Percentiles rank a stretch among this genome's conserved stretches.
phyloP scores from a whole-genome alignment of 2,329 filamentous ascomycete genomes.

The Sarocladium kiliense region DNA sequence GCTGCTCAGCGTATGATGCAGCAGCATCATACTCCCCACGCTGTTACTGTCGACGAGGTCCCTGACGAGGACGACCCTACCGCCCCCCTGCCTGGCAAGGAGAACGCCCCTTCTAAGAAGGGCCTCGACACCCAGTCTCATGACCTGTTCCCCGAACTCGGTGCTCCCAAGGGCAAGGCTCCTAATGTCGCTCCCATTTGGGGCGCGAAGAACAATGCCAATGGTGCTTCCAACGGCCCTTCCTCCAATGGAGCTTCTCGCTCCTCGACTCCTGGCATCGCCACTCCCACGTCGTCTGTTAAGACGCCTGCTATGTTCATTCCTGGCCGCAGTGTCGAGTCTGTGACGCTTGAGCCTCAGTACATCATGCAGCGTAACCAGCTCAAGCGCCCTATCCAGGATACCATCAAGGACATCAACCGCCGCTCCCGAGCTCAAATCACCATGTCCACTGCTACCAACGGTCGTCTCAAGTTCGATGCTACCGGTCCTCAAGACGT shows the following conservation, averaged over 20 bases:
- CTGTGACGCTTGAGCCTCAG: conserved; percentile 65
- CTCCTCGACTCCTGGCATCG: conserved; percentile 55
- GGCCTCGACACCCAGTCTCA: conserved; percentile 77
- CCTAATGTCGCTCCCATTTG: conserved; percentile 67
- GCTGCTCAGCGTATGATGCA: conserved; percentile 59
- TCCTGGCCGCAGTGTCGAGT: conserved; percentile 77
- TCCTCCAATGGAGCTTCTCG: conserved; percentile 52
- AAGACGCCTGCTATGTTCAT: conserved; percentile 61
- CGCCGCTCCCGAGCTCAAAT: conserved; percentile 84
- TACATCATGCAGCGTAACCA: conserved; percentile 73
- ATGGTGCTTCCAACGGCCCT: conserved; percentile 49
- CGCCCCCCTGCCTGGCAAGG: conserved; percentile 27
- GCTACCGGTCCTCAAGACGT: conserved; percentile 78
- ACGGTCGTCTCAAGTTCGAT: conserved; percentile 73
- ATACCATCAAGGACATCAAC: conserved; percentile 88
- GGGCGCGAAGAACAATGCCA: conserved; percentile 62
- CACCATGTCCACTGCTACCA: conserved; percentile 67
- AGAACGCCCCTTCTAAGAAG: conserved; percentile 17
- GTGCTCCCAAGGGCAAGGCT: conserved; percentile 59
- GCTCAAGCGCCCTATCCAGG: conserved; percentile 77
- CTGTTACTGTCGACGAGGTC: conserved; percentile 73
- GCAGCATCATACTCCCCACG: conserved; percentile 53
- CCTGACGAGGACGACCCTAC: conserved; percentile 69
- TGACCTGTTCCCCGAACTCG: conserved; percentile 90
- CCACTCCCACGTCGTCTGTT: conserved; percentile 37